phyloP scores from a whole-genome alignment of 148 eudicot genomes.

The Rheum nobile region DNA sequence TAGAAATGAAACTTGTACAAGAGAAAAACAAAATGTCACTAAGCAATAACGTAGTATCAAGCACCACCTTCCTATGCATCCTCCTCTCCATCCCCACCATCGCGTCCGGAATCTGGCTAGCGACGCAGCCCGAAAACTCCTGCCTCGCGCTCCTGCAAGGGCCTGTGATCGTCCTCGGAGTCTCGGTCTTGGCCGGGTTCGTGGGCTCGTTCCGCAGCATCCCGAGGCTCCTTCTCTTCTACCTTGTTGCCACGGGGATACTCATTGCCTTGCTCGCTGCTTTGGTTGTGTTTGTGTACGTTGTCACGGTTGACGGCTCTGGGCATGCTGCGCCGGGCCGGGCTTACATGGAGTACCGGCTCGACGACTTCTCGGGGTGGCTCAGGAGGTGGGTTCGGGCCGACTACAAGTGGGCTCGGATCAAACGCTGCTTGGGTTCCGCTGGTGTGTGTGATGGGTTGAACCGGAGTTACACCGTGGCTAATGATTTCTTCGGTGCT shows the following conservation, averaged over 20 bases:
- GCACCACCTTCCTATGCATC: conserved; percentile 60
- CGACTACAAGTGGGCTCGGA: conserved; percentile 66
- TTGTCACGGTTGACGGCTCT: conserved; percentile 61
- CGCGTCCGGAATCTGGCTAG: conserved; percentile 74
- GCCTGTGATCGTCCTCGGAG: conserved; percentile 75
- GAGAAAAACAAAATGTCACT: conserved; percentile 36
- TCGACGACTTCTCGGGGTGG: conserved; percentile 65
- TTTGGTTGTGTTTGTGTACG: conserved; percentile 54
- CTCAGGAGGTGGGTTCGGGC: conserved; percentile 47
- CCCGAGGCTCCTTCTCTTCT: conserved; percentile 42
- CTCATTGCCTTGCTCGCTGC: conserved; percentile 42
- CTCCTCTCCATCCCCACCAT: conserved; percentile 69
- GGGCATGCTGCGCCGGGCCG: conserved; percentile 74
- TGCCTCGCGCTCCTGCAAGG: conserved; percentile 68
- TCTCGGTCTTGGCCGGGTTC: conserved; percentile 52
- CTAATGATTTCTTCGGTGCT: conserved; percentile 74
- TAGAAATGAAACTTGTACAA: not conserved
- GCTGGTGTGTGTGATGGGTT: conserved; percentile 58
- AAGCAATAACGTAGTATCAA: conserved; percentile 67
- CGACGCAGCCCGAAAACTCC: conserved; percentile 48
- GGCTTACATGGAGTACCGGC: conserved; percentile 58
- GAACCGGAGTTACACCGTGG: conserved; percentile 59
- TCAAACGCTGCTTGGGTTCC: conserved; percentile 54
- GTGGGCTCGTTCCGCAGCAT: conserved; percentile 72
- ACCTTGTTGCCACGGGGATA: conserved; percentile 64